phyloP scores from a whole-genome alignment of 495 filamentous ascomycete genomes.

The Talaromyces liani region DNA sequence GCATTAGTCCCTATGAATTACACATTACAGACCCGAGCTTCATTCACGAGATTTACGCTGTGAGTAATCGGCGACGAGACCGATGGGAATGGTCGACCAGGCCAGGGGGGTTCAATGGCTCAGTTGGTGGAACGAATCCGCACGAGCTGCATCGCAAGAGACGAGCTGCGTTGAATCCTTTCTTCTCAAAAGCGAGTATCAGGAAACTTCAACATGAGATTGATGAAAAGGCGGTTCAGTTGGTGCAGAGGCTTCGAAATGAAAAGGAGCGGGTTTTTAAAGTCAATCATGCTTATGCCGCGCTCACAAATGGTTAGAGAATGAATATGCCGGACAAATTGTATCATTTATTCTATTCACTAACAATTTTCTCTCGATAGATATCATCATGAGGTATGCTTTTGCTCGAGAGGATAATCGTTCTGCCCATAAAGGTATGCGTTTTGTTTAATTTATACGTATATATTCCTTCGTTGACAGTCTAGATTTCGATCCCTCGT shows the following conservation, averaged over 20 bases:
- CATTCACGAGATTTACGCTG: conserved; percentile 18
- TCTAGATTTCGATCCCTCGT: conserved; percentile 1
- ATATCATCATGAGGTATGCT: neutral
- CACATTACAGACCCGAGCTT: conserved; percentile 30
- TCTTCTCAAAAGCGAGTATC: neutral
- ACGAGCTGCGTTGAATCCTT: conserved; percentile 19
- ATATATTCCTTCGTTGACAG: neutral
- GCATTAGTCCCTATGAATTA: conserved; percentile 44
- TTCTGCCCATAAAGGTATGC: neutral
- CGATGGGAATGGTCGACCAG: neutral
- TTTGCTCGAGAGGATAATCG: neutral
- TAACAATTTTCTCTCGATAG: neutral
- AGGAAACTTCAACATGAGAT: neutral
- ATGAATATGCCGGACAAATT: neutral
- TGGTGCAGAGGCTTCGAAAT: neutral
- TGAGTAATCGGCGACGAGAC: neutral
- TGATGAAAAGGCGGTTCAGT: neutral
- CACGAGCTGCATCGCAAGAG: conserved; percentile 23
- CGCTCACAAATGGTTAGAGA: neutral
- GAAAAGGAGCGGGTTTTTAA: neutral
- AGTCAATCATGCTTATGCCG: neutral
- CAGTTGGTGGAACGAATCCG: conserved; percentile 16
- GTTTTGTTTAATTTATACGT: neutral
- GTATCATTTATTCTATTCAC: neutral
- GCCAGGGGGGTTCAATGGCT: conserved; percentile 13